Conservation (phyloP, 2,329 filamentous ascomycete species). For the Phialemonium atrogriseum region DNA sequence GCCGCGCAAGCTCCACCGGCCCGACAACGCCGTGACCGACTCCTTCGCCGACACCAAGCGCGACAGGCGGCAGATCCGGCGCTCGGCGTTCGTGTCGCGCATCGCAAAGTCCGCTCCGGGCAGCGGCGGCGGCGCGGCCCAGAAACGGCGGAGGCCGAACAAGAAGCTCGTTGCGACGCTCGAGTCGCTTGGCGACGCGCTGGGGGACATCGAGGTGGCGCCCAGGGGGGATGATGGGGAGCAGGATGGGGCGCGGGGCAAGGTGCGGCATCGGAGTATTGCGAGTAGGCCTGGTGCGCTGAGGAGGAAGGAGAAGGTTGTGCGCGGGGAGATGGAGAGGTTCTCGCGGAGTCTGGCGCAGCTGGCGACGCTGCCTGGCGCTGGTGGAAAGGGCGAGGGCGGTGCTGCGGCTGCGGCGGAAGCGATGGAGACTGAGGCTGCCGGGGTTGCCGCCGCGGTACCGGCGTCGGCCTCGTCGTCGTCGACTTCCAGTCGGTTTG, state of each 20-base stretch:
- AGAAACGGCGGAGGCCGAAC: conserved; percentile 58
- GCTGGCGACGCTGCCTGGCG: conserved; percentile 40
- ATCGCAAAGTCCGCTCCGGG: conserved; percentile 51
- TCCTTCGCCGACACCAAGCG: conserved; percentile 65
- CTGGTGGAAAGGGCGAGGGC: conserved; percentile 7
- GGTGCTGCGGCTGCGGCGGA: not conserved
- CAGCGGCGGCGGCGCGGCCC: conserved; percentile 40
- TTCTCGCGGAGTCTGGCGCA: conserved; percentile 79
- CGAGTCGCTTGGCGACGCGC: conserved; percentile 67
- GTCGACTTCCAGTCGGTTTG: conserved; percentile 59
- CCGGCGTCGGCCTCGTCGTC: conserved; percentile 9
- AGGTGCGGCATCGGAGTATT: conserved; percentile 66
- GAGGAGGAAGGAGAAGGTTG: conserved; percentile 74
- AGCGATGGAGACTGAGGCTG: conserved; percentile 6
- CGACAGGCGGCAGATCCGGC: conserved; percentile 77
- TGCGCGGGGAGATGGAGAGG: conserved; percentile 71
- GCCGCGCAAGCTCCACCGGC: conserved; percentile 43
- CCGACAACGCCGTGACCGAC: conserved; percentile 42
- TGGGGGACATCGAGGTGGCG: conserved; percentile 54
- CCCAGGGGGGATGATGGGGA: conserved; percentile 36
- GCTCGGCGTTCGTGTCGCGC: conserved; percentile 68
- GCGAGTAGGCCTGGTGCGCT: conserved; percentile 69
- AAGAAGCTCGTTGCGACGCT: conserved; percentile 75
- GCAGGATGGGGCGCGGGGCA: conserved; percentile 33
- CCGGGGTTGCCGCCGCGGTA: conserved; percentile 11